These are phyloP conservation scores for Saccharomycopsis malanga DNA, from an alignment of 805 yeast genomes.

Conservation along the genomic window DNA sequence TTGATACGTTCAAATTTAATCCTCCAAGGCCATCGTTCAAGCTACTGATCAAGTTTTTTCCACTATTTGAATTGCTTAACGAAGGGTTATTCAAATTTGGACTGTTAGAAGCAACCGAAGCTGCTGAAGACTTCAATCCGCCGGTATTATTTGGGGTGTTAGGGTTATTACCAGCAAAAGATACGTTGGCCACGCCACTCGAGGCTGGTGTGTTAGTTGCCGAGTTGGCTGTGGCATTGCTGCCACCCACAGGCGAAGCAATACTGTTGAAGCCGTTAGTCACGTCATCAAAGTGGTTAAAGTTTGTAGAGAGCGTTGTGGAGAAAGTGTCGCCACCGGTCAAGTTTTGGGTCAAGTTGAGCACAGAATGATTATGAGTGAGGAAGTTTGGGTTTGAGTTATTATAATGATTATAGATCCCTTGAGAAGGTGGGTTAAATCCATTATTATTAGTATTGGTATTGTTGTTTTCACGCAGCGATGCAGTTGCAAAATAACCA, in stretches of 20 bases:
- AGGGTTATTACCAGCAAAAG: not conserved
- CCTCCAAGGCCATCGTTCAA: slow-evolving; percentile 18
- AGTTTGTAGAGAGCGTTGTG: slow-evolving; percentile 1
- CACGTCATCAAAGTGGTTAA: slow-evolving; percentile 1
- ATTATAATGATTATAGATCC: slow-evolving; percentile 19
- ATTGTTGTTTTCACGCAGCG: not conserved
- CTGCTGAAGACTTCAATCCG: slow-evolving; percentile 4
- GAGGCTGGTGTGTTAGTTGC: not conserved
- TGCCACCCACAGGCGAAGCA: not conserved
- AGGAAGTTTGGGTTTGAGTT: slow-evolving; percentile 20
- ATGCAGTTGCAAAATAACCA: too few relatives aligned
- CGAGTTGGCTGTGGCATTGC: not conserved
- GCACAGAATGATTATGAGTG: slow-evolving; percentile 11
- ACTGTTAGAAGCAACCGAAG: slow-evolving; percentile 9
- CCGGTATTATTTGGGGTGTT: slow-evolving; percentile 7
- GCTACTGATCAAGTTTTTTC: slow-evolving; percentile 13
- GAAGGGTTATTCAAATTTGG: slow-evolving; percentile 8
- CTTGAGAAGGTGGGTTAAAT: slow-evolving; percentile 8
- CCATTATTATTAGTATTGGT: not conserved
- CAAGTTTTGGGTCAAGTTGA: slow-evolving; percentile 19
- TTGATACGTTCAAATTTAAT: slow-evolving; percentile 10
- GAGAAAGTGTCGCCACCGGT: slow-evolving; percentile 22
- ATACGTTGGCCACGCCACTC: not conserved
- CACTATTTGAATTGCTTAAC: slow-evolving; percentile 1
- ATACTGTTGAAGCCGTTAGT: slow-evolving; percentile 4